These are phyloP conservation scores for Trypanosoma theileri DNA, from an alignment of 208 protist genomes.

Conservation along the genomic window DNA sequence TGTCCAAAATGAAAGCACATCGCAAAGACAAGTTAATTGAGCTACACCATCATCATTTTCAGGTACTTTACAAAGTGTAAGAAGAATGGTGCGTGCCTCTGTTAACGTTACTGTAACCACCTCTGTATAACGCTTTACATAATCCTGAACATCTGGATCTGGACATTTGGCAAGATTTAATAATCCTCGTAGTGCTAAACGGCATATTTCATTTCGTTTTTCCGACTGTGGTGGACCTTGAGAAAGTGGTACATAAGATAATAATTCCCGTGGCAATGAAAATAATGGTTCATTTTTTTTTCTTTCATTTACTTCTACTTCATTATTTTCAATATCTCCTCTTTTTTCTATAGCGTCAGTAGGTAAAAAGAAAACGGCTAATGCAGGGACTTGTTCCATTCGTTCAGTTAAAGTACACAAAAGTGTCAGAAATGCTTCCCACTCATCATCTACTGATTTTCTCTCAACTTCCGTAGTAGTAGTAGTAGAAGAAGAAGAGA, in stretches of 20 bases:
- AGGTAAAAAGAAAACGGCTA: slow-evolving; percentile 53
- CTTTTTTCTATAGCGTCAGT: not conserved
- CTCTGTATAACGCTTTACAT: slow-evolving; percentile 38
- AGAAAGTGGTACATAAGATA: slow-evolving; percentile 54
- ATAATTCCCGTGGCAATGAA: slow-evolving; percentile 43
- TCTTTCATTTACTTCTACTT: not conserved
- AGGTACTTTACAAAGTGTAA: slow-evolving; percentile 82
- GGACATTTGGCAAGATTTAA: slow-evolving; percentile 71
- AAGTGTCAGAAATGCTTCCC: slow-evolving; percentile 49
- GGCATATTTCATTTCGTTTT: slow-evolving; percentile 53
- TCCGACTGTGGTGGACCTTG: slow-evolving; percentile 38
- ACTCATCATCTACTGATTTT: slow-evolving; percentile 25
- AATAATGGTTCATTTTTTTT: not conserved
- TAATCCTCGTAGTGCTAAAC: slow-evolving; percentile 59
- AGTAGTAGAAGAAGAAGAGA: not conserved
- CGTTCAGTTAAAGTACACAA: slow-evolving; percentile 62
- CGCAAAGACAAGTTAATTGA: slow-evolving; percentile 59
- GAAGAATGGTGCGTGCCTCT: slow-evolving; percentile 46
- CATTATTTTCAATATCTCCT: not conserved
- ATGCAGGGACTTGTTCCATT: slow-evolving; percentile 59
- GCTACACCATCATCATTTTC: slow-evolving; percentile 59
- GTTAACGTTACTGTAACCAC: slow-evolving; percentile 39
- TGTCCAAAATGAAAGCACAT: slow-evolving; percentile 65
- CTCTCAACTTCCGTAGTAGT: not conserved
- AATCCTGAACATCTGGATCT: slow-evolving; percentile 57